Evolutionary conservation across 1,284 basidiomycete genomes (phyloP).

Genomic region (Pseudozyma sp.): DNA sequence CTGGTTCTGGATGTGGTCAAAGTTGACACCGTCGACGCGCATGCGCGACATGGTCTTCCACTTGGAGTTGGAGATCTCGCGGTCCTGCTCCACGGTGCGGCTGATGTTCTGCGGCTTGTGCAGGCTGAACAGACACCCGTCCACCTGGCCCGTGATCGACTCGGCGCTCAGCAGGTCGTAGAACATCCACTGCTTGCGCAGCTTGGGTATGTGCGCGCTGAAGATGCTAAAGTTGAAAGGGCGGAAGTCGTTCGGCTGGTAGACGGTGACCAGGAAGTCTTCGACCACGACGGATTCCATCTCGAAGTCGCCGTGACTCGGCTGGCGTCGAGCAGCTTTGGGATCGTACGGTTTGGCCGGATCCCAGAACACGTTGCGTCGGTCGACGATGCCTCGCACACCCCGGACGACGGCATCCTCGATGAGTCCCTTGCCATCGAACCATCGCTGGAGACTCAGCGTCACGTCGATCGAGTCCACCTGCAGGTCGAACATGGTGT

Average conservation of each 20-base stretch:
- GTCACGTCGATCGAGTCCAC: constrained; percentile 93
- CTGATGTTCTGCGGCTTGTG: constrained; percentile 97
- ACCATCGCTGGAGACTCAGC: constrained; percentile 90
- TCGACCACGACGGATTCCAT: constrained; percentile 89
- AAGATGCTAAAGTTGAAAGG: constrained; percentile 93
- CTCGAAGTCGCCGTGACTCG: constrained; percentile 87
- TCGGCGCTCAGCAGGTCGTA: constrained; percentile 86
- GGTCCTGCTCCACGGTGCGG: constrained; percentile 79
- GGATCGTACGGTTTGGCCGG: constrained; percentile 82
- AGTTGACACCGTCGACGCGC: constrained; percentile 94
- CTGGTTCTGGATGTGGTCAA: constrained; percentile 92
- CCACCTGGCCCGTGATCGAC: constrained; percentile 94
- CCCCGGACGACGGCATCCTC: constrained; percentile 91
- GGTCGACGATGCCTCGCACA: constrained; percentile 91
- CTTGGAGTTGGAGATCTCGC: constrained; percentile 71
- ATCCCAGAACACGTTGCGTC: constrained; percentile 89
- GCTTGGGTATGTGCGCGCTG: constrained; percentile 84
- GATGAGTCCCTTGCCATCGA: constrained; percentile 93
- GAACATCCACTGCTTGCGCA: constrained; percentile 94
- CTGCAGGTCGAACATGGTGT: constrained; percentile 67
- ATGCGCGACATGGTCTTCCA: constrained; percentile 94
- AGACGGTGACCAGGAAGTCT: constrained; percentile 92
- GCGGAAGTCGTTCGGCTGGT: constrained; percentile 91
- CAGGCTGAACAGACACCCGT: constrained; percentile 96
- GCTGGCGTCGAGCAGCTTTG: constrained; percentile 80